A percentile compares a stretch with the other conserved stretches of the same genome.
phyloP scores from a whole-genome alignment of 768 basidiomycete genomes.

The Leccinum pellstonianum region DNA sequence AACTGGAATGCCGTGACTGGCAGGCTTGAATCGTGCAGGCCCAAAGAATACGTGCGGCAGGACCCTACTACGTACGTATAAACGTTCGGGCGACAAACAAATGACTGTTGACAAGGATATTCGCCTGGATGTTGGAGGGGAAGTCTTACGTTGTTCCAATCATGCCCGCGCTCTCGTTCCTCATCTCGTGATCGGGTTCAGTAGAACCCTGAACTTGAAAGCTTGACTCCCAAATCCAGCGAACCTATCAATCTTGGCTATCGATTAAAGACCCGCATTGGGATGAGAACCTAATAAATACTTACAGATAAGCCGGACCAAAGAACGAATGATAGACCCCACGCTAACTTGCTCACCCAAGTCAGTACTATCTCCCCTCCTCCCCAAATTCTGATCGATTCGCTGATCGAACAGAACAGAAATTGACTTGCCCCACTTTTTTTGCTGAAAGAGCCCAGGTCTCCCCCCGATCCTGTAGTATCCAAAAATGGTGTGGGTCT shows the following conservation, averaged over 20 bases:
- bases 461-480: not conserved
- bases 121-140: too few species aligned
- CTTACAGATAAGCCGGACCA: not conserved
- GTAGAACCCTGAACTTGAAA: not conserved
- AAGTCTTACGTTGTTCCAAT: too few species aligned
- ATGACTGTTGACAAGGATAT: too few species aligned
- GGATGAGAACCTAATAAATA: not conserved
- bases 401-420: not conserved
- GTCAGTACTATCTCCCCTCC: not conserved
- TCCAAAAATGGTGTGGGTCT: slow-evolving; percentile 18
- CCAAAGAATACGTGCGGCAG: too few species aligned
- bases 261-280: not conserved
- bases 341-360: too few species aligned
- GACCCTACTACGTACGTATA: too few species aligned
- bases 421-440: not conserved
- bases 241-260: not conserved
- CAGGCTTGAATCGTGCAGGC: too few species aligned
- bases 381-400: not conserved
- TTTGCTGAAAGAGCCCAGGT: not conserved
- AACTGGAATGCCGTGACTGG: too few species aligned
- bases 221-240: not conserved
- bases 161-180: too few species aligned
- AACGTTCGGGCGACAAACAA: too few species aligned
- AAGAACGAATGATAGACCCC: not conserved
- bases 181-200: too few species aligned